Conservation (phyloP, 129 eudicot genomes). For the Lonicera japonica region DNA sequence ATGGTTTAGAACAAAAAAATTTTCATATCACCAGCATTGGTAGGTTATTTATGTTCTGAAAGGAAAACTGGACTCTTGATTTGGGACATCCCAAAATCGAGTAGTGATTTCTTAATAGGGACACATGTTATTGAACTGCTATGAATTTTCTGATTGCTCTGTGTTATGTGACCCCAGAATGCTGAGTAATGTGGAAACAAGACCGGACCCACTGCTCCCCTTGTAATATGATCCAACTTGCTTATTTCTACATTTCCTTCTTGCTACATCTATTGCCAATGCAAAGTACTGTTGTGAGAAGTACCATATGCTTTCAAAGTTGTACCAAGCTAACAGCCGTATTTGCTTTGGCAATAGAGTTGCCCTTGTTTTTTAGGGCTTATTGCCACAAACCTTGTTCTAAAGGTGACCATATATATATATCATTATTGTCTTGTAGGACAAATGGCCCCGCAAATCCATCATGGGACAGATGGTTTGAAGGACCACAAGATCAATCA, state of each 20-base stretch:
- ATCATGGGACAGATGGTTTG: conserved; percentile 96
- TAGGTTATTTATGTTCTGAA: too few relatives aligned
- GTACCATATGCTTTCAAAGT: too few relatives aligned
- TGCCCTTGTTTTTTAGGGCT: background rate
- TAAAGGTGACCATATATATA: conserved; percentile 1
- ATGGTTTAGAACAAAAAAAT: too few relatives aligned
- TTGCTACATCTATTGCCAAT: too few relatives aligned
- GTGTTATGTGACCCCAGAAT: conserved; percentile 30
- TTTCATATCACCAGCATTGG: too few relatives aligned
- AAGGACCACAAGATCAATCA: conserved; percentile 72
- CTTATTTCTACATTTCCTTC: conserved; percentile 7
- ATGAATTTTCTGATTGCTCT: conserved; percentile 3
- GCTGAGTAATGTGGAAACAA: conserved; percentile 48
- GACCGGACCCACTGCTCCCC: conserved; percentile 85
- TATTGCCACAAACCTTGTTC: background rate
- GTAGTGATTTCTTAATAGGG: too few relatives aligned
- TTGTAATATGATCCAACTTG: conserved; percentile 34
- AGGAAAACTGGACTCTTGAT: too few relatives aligned
- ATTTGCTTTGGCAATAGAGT: too few relatives aligned
- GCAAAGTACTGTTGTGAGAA: too few relatives aligned
- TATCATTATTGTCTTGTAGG: conserved; percentile 28
- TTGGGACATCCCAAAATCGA: too few relatives aligned
- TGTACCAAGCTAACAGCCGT: too few relatives aligned
- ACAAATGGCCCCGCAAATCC: conserved; percentile 74
- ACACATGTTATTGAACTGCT: background rate